phyloP scores from a whole-genome alignment of 345 rosid species.

The Physaria fendleri region DNA sequence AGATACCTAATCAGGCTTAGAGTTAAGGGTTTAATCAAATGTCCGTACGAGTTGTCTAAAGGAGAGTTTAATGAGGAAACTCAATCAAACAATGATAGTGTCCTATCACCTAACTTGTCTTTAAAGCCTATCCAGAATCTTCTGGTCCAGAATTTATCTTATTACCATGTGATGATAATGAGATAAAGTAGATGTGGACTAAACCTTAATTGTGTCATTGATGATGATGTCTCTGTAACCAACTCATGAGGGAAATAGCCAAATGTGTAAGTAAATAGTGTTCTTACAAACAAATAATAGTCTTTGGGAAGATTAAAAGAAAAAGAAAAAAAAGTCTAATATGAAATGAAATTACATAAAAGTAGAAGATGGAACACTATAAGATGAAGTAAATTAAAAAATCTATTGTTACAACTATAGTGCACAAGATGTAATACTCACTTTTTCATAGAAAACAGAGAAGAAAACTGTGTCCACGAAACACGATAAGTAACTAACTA shows the following conservation, averaged over 20 bases:
- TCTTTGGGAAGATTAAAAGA: background rate
- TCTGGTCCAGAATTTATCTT: constrained; percentile 24
- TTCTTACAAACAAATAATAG: background rate
- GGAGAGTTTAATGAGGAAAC: constrained; percentile 20
- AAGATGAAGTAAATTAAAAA: background rate
- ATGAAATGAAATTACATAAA: background rate
- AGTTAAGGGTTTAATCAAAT: constrained; percentile 15
- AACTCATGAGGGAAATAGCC: background rate
- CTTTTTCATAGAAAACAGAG: background rate
- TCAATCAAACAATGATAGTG: constrained; percentile 21
- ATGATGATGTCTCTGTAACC: constrained; percentile 21
- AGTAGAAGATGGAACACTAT: background rate
- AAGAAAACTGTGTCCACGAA: background rate
- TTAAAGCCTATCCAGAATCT: constrained; percentile 11
- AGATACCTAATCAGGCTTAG: constrained; percentile 11
- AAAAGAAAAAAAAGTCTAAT: background rate
- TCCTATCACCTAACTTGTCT: constrained; percentile 27
- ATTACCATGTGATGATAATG: constrained; percentile 25
- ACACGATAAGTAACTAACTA: constrained; percentile 4
- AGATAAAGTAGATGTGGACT: constrained; percentile 23
- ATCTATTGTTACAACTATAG: constrained; percentile 7
- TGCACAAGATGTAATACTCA: background rate
- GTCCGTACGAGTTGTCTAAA: constrained; percentile 26
- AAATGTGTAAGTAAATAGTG: background rate
- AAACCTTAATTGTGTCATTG: constrained; percentile 22